Evolutionary conservation across 257 asterid species (phyloP), one percentile per base, ranked within the genome.

Genomic region (Solanum ossicruentum): DNA sequence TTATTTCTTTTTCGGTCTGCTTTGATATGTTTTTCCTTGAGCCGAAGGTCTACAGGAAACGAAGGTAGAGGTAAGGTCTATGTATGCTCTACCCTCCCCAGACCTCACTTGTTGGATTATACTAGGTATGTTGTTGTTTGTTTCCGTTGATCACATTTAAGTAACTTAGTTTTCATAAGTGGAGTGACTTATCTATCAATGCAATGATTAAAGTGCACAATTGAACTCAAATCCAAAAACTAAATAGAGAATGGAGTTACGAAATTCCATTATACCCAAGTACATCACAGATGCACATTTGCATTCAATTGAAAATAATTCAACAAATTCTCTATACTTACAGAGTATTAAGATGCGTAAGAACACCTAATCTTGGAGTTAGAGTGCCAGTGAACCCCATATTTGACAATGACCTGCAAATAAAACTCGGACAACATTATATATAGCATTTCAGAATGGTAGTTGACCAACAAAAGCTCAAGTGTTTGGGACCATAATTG

Each of bases 361-460:
- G 81, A 84, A 84, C 89, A 90, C 93, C 98, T 54, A 95, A 86
- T 89, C 84, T 83, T 36, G 99, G 97, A 15, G 98, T 90, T 77
- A 96, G 85, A 45, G 94, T 90, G 85, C 99, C 99, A 55, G 97
- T 80, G 88, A 96, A 93, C 54, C 98, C 97, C 97, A 96, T 93
- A 87, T 93, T 93, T 45, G 98, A 92, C 88, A 96, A 91, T 18
- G 93, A 89, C 93, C 99, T 96, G 97, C 90, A 88, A 56, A 70
- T 52, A 81, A 75, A 70, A 54, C 65, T 85, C 60, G 36, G 49
- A 91, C 2, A 39, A 26, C 82, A 49, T 83, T 26, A 84, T 15
- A 47, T 56, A 61, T 70, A 85, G 72, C n/a, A 41, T 55, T 86
- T 80, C 8, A 39, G 81, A 72, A 78, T 23, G 63, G 45, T 16